Percentiles rank a stretch among this genome's conserved stretches.
These are phyloP conservation scores for Leccinum imitatum DNA, from an alignment of 768 basidiomycete genomes.

Conservation along the genomic window DNA sequence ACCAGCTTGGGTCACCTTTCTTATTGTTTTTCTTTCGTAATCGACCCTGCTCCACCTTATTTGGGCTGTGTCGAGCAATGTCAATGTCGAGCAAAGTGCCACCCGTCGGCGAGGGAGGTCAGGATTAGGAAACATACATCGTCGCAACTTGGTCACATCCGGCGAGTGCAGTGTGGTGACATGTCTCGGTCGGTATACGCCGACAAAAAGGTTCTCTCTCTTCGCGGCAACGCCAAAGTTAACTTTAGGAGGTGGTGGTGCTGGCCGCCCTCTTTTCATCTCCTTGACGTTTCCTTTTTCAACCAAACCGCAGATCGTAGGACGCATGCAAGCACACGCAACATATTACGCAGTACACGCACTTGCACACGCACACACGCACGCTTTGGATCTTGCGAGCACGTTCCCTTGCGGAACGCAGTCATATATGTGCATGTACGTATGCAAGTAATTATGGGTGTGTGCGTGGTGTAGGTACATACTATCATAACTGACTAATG, in stretches of 20 bases:
- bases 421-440: neutral
- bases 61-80: neutral
- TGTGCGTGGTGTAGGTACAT: neutral
- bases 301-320: neutral
- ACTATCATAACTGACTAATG: neutral
- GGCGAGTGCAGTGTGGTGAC: neutral
- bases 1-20: neutral
- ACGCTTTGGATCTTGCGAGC: neutral
- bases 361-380: neutral
- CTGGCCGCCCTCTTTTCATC: neutral
- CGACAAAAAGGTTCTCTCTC: slow-evolving; percentile 7
- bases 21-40: neutral
- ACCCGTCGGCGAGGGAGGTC: neutral
- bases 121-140: neutral
- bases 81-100: neutral
- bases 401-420: neutral
- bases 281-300: slow-evolving; percentile 16
- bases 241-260: neutral
- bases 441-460: neutral
- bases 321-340: neutral
- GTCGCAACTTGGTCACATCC: neutral
- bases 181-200: neutral
- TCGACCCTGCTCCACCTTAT: neutral
- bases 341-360: neutral
- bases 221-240: neutral